Percentiles rank a stretch among this genome's conserved stretches.
phyloP scores from a whole-genome alignment of 164 flowering plant species.

The Kingdonia uniflora region DNA sequence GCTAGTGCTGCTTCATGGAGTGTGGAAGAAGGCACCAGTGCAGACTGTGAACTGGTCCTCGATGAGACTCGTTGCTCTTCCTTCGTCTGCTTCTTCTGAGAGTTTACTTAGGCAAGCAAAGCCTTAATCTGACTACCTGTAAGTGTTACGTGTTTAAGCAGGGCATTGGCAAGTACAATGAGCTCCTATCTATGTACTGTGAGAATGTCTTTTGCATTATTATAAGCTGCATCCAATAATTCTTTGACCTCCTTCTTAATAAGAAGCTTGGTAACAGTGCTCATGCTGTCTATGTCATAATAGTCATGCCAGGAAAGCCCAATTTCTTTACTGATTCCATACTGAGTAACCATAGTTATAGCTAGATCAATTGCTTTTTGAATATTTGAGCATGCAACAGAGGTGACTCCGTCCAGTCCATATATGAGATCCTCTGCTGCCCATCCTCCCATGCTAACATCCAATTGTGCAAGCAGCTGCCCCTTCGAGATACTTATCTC shows the following conservation, averaged over 20 bases:
- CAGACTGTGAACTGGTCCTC: slow-evolving; percentile 23
- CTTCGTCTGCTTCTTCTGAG: slow-evolving; percentile 38
- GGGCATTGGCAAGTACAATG: slow-evolving; percentile 81
- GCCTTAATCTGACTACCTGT: slow-evolving; percentile 70
- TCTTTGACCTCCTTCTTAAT: slow-evolving; percentile 65
- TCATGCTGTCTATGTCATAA: slow-evolving; percentile 76
- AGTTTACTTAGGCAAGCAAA: slow-evolving; percentile 46
- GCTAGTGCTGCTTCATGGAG: slow-evolving; percentile 51
- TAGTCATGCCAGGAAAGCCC: slow-evolving; percentile 77
- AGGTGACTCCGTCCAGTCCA: slow-evolving; percentile 77
- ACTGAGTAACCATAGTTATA: slow-evolving; percentile 83
- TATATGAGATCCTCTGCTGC: slow-evolving; percentile 95
- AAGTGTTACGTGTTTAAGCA: slow-evolving; percentile 83
- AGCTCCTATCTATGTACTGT: slow-evolving; percentile 65
- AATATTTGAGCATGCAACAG: slow-evolving; percentile 77
- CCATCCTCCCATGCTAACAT: slow-evolving; percentile 94
- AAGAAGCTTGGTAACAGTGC: slow-evolving; percentile 78
- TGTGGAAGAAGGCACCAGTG: too few species aligned
- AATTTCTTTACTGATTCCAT: slow-evolving; percentile 82
- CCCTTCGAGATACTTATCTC: slow-evolving; percentile 64
- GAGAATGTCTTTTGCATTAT: slow-evolving; percentile 80
- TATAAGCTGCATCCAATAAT: slow-evolving; percentile 64
- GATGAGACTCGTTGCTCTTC: slow-evolving; percentile 30
- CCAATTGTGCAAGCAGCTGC: slow-evolving; percentile 91
- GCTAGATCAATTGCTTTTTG: slow-evolving; percentile 68